A percentile compares a stretch with the other conserved stretches of the same genome.
Conservation (phyloP, 75 land plant genomes). For the Isoetes taiwanensis region DNA sequence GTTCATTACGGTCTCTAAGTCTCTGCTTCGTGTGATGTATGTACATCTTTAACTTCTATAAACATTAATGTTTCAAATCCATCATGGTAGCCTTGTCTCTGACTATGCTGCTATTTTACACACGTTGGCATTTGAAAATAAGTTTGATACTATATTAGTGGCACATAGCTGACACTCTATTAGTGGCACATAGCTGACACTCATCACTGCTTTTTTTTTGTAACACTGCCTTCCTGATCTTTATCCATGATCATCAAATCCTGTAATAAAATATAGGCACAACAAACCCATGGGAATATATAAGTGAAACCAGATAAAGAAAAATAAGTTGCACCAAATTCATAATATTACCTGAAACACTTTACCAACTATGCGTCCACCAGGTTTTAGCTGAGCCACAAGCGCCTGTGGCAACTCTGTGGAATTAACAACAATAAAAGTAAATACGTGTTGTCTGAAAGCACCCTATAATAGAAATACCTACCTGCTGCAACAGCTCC, state of each 20-base stretch:
- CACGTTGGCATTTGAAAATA: too few relatives aligned
- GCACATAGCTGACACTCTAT: too few relatives aligned
- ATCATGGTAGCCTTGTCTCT: too few relatives aligned
- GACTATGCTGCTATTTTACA: too few relatives aligned
- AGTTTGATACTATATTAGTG: too few relatives aligned
- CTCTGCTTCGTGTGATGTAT: too few relatives aligned
- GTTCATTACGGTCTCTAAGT: too few relatives aligned
- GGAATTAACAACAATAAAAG: neutral
- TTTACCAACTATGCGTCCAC: conserved; percentile 31
- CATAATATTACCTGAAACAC: neutral
- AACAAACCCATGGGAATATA: neutral
- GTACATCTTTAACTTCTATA: too few relatives aligned
- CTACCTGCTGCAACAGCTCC: conserved; percentile 25
- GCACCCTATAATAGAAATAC: neutral
- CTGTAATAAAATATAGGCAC: conserved; percentile 20
- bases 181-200: conserved; percentile 37
- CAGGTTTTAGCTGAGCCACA: conserved; percentile 26
- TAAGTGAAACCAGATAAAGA: neutral
- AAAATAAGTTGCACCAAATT: neutral
- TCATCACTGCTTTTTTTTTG: conserved; percentile 24
- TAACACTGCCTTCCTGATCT: conserved; percentile 21
- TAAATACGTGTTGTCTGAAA: neutral
- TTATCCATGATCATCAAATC: conserved; percentile 30
- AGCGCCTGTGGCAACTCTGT: conserved; percentile 18
- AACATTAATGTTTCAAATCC: too few relatives aligned